These are phyloP conservation scores for Colletotrichum cuscutae DNA, from an alignment of 2,329 filamentous ascomycete genomes.

Conservation along the genomic window DNA sequence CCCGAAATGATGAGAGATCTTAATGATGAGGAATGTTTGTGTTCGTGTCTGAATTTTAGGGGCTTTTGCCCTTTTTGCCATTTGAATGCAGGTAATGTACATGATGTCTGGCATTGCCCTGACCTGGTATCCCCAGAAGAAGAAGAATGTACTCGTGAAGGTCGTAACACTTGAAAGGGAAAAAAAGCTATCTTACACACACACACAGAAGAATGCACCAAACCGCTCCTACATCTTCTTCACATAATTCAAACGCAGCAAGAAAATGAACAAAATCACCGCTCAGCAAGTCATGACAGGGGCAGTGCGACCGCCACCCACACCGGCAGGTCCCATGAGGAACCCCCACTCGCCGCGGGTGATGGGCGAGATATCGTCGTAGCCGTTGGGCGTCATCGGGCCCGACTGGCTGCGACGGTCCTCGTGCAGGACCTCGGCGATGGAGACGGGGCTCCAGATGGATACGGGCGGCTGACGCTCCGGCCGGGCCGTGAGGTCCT, in stretches of 20 bases:
- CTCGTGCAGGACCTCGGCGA: slow-evolving; percentile 55
- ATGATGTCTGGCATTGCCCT: slow-evolving; percentile 4
- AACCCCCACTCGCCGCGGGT: slow-evolving; percentile 73
- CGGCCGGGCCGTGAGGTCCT: slow-evolving; percentile 51
- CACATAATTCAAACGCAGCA: background rate
- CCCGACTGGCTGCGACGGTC: slow-evolving; percentile 47
- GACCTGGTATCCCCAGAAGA: slow-evolving; percentile 11
- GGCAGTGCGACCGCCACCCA: slow-evolving; percentile 55
- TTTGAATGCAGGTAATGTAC: slow-evolving; percentile 24
- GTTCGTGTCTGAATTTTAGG: background rate
- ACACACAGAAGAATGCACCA: background rate
- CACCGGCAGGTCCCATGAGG: slow-evolving; percentile 61
- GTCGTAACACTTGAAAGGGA: slow-evolving; percentile 1
- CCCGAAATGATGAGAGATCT: slow-evolving; percentile 4
- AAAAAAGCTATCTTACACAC: slow-evolving; percentile 26
- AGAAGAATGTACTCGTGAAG: slow-evolving; percentile 17
- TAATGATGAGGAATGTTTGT: background rate
- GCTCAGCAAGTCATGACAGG: slow-evolving; percentile 64
- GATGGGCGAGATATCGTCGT: slow-evolving; percentile 71
- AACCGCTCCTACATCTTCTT: background rate
- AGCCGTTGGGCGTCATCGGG: slow-evolving; percentile 67
- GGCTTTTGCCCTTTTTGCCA: background rate
- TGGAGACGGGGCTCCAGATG: slow-evolving; percentile 49
- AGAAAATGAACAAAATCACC: background rate
- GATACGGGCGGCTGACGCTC: slow-evolving; percentile 40